Evolutionary conservation across 2,329 filamentous ascomycete species (phyloP).

Genomic region (Botryotinia narcissicola): DNA sequence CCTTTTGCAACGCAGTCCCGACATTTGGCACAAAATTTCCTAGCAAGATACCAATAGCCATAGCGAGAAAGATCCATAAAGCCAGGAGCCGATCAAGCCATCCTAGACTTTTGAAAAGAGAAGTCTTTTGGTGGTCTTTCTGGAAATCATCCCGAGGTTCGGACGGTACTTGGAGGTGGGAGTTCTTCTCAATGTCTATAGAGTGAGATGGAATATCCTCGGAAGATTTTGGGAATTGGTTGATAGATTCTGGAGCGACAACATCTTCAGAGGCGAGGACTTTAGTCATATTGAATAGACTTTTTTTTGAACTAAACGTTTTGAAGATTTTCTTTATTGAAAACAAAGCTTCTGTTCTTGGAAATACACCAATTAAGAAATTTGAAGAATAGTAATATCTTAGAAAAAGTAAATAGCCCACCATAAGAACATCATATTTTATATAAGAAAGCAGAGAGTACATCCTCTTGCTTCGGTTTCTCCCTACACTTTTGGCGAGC

Average conservation of each 20-base stretch:
- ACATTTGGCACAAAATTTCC: conserved; percentile 60
- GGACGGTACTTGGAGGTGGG: not conserved
- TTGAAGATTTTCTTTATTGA: not conserved
- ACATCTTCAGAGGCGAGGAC: conserved; percentile 1
- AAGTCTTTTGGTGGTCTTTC: not conserved
- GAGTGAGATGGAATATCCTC: not conserved
- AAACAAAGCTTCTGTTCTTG: not conserved
- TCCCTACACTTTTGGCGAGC: conserved; percentile 10
- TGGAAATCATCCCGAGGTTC: not conserved
- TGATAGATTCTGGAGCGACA: not conserved
- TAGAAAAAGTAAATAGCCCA: not conserved
- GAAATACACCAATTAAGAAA: not conserved
- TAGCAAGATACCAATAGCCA: conserved; percentile 61
- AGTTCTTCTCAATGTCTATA: conserved; percentile 6
- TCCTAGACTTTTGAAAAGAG: conserved; percentile 40
- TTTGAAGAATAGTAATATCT: not conserved
- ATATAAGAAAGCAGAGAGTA: not conserved
- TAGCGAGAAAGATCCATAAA: conserved; percentile 64
- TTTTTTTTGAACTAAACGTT: not conserved
- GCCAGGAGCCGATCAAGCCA: conserved; percentile 51
- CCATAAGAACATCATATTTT: not conserved
- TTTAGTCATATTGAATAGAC: conserved; percentile 2
- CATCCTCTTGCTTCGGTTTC: not conserved
- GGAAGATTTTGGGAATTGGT: not conserved
- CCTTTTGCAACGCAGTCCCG: conserved; percentile 55